Base-by-base conservation (phyloP, 2,329 filamentous ascomycete genomes). In the Colletotrichum tamarilloi region DNA sequence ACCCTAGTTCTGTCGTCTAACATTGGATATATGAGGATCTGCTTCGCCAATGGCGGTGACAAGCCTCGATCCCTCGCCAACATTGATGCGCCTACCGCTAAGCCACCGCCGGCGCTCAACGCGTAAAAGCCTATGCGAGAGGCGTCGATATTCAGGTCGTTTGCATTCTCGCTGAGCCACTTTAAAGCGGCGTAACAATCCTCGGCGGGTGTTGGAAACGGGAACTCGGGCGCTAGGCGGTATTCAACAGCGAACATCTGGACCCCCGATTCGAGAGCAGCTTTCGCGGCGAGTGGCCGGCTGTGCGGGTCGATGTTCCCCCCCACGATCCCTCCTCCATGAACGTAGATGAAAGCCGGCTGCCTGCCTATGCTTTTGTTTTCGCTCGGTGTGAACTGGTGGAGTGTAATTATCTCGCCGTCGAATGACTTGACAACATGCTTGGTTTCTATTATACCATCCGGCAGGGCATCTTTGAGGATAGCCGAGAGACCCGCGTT, bases 281-380 rank as follows among this genome's bases (percentile, higher is more conserved):
- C 57, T 5, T 12, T 46, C 3, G 71, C 71, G 14, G 60, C 60
- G 2, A 71, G 46, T 6, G 68, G 71, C 2, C 71, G 55, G 55
- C 62, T 70, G 55, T 77, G 78, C 2, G 80, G 55, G 3, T 80
- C 76, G 22, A 82, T 77, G 12, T 73, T 76, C 1, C 83, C 78
- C 1, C 76, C 72, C 16, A 86, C 79, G 59, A 83, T 82, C 24
- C 84, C 85, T 19, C 85, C 85, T n/a, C 84, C 84, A 70, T 87
- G 85, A 49, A 82, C 72, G 72, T 85, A 81, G n/a, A 83, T 62
- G n/a, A 85, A 77, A 1, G 81, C 83, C 5, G 80, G 77, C 19
- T 75, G 73, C 26, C 59, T 59, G 9, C 8, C n/a, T 6, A 11
- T 14, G 8, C 26, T 26, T 8, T 46, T 49, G 12, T 24, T 22